phyloP scores from a whole-genome alignment of 2,329 filamentous ascomycete genomes.

The Sporothrix pallida region DNA sequence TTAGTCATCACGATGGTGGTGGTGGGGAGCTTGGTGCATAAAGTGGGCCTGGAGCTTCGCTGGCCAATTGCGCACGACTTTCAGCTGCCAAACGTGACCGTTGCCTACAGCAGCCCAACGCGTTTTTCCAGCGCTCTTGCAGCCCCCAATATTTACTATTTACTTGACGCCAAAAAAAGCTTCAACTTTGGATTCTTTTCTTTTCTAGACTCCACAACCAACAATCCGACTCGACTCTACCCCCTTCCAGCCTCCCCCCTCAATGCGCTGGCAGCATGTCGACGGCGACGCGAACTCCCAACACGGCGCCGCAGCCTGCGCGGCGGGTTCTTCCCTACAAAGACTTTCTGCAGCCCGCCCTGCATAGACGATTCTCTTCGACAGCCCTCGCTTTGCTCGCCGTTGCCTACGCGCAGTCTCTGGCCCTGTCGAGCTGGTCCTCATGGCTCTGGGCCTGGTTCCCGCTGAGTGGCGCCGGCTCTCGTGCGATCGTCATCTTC shows the following conservation, averaged over 20 bases:
- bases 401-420: constrained; percentile 74
- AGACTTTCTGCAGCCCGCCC: constrained; percentile 86
- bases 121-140: constrained; percentile 29
- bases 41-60: not conserved
- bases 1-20: constrained; percentile 23
- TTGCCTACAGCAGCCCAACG: constrained; percentile 30
- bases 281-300: constrained; percentile 43
- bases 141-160: constrained; percentile 31
- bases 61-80: not conserved
- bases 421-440: constrained; percentile 71
- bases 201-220: not conserved
- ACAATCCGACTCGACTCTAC: not conserved
- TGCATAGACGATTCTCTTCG: constrained; percentile 85
- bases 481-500: constrained; percentile 78
- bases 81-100: constrained; percentile 21
- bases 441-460: constrained; percentile 86
- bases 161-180: constrained; percentile 34
- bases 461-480: constrained; percentile 74
- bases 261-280: constrained; percentile 59
- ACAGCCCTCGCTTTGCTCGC: constrained; percentile 72
- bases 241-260: not conserved
- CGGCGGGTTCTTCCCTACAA: constrained; percentile 70
- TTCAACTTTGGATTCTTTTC: not conserved
- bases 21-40: constrained; percentile 2
- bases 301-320: constrained; percentile 46